Evolutionary conservation across 352 stramenopile species (phyloP).

Genomic region (Phytophthora kernoviae): DNA sequence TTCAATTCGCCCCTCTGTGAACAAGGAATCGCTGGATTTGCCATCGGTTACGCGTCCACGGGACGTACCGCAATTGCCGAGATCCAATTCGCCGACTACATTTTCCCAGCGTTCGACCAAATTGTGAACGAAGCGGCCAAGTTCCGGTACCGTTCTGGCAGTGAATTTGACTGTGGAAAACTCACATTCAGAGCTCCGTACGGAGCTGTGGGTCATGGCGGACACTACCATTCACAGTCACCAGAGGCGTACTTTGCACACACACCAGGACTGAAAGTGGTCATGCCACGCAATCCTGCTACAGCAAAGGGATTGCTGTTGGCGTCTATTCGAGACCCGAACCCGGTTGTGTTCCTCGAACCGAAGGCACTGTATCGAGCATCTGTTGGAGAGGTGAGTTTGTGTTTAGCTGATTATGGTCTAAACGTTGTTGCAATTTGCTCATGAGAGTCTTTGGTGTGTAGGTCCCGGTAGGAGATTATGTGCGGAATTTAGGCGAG

Average conservation of each 20-base stretch:
- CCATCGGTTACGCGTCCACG: slow-evolving; percentile 96
- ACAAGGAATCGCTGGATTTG: slow-evolving; percentile 95
- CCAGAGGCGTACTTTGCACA: slow-evolving; percentile 98
- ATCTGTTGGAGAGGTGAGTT: slow-evolving; percentile 90
- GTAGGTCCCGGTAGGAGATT: slow-evolving; percentile 93
- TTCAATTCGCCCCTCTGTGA: slow-evolving; percentile 98
- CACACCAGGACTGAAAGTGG: slow-evolving; percentile 96
- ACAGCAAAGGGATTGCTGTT: slow-evolving; percentile 97
- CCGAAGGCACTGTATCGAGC: slow-evolving; percentile 98
- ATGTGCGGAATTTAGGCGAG: slow-evolving; percentile 93
- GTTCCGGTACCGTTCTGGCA: slow-evolving; percentile 97
- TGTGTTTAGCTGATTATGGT: not conserved
- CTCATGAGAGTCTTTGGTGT: slow-evolving; percentile 5
- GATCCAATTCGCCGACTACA: slow-evolving; percentile 98
- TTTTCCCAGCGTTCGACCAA: slow-evolving; percentile 96
- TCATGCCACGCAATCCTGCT: slow-evolving; percentile 94
- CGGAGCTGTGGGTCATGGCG: slow-evolving; percentile 94
- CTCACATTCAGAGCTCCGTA: slow-evolving; percentile 96
- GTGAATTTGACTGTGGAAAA: slow-evolving; percentile 97
- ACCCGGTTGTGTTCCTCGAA: slow-evolving; percentile 98
- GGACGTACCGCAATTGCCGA: slow-evolving; percentile 97
- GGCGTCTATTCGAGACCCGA: slow-evolving; percentile 94
- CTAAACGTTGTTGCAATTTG: not conserved
- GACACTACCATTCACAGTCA: slow-evolving; percentile 95
- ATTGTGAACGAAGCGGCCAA: slow-evolving; percentile 99